Evolutionary conservation across 2,329 filamentous ascomycete species (phyloP).

Genomic region (Trichoderma asperellum): DNA sequence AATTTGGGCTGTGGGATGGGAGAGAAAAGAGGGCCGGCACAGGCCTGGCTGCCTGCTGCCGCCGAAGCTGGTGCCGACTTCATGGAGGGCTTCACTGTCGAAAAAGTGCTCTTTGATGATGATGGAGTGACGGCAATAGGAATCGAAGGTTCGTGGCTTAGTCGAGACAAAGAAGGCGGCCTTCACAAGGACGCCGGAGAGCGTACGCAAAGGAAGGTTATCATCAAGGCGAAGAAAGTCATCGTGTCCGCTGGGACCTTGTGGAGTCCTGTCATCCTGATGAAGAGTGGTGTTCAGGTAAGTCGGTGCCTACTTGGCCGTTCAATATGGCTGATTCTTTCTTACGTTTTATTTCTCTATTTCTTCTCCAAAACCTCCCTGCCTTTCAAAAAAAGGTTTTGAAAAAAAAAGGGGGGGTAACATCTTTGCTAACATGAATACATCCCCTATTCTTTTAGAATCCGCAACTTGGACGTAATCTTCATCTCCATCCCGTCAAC

Average conservation of each 20-base stretch:
- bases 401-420: not conserved
- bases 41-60: slow-evolving; percentile 79
- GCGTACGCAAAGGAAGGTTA: slow-evolving; percentile 61
- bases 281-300: slow-evolving; percentile 75
- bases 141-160: slow-evolving; percentile 74
- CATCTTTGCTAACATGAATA: not conserved
- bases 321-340: not conserved
- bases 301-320: slow-evolving; percentile 31
- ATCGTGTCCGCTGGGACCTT: slow-evolving; percentile 78
- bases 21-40: slow-evolving; percentile 78
- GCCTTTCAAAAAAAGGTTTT: not conserved
- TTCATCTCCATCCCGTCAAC: slow-evolving; percentile 78
- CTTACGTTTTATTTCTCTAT: not conserved
- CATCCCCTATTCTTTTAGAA: slow-evolving; percentile 54
- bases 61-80: slow-evolving; percentile 77
- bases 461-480: slow-evolving; percentile 77
- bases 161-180: slow-evolving; percentile 65
- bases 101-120: slow-evolving; percentile 70
- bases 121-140: slow-evolving; percentile 65
- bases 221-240: slow-evolving; percentile 78
- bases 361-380: not conserved
- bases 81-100: slow-evolving; percentile 78
- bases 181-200: slow-evolving; percentile 55
- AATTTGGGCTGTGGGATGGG: slow-evolving; percentile 64
- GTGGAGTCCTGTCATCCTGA: slow-evolving; percentile 74